Base-by-base conservation (phyloP, 164 flowering plant genomes). In the Tetracentron sinense region DNA sequence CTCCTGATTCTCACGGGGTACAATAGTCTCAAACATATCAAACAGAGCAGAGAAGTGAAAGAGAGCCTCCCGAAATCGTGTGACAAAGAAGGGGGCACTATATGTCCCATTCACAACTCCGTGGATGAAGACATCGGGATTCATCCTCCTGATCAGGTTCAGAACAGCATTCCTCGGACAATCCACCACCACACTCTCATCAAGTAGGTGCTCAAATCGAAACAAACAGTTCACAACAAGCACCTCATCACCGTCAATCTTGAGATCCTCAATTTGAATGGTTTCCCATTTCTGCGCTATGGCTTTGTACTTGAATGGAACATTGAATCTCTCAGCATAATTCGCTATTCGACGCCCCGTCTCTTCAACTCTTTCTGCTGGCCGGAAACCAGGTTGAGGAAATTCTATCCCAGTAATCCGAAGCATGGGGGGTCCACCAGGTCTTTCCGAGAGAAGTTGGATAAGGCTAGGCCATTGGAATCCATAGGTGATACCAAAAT, bases 381-480 rank as follows among this genome's bases (percentile, higher is more conserved):
- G 97, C 29, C 93, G 72, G 69, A 88, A 88, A n/a, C 98, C 98
- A 30, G 96, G 92, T 69, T 81, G 86, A 35, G 98, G 96, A 60
- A 88, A 78, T 17, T 92, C 98, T 47, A 92, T 82, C 51, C 92
- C 96, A 0, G 98, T 92, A 30, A 92, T 88, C 42, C 86, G 77
- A 69, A 88, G 78, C 76, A 50, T 84, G 27, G 96, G 98, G 2
- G 96, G 85, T 20, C 98, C 96, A 35, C 86, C 89, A 11, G 68
- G 38, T 67, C 89, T 81, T 16, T 15, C 7, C 25, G 90, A 75
- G 21, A 90, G 71, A 2, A 83, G 69, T 56, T 85, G 88, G n/a
- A 92, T 79, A 20, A 92, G 69, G 48, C 84, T 79, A 0, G 98
- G 97, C 96, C 96, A 90, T 27, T 92, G 98, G 65, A 92, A 92